These are phyloP conservation scores for Closterium sp. DNA, from an alignment of 139 green algal genomes.

Conservation along the genomic window DNA sequence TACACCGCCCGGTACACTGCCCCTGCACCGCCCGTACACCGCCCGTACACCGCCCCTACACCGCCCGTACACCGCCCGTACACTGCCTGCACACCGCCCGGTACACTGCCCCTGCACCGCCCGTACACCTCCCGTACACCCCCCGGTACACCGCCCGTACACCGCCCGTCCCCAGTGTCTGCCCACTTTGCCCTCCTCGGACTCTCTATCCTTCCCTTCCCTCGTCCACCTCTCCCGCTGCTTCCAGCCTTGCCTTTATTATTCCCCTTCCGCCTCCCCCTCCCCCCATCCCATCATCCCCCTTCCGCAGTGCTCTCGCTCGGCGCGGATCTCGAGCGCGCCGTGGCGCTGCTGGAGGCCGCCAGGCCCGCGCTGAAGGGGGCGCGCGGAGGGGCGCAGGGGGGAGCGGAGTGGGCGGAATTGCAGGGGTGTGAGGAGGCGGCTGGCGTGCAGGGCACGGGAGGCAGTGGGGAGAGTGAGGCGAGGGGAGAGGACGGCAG, in stretches of 20 bases:
- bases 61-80: too few relatives aligned
- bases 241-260: too few relatives aligned
- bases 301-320: not conserved
- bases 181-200: not conserved
- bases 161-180: too few relatives aligned
- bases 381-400: not conserved
- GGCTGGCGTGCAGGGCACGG: not conserved
- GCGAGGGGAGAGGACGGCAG: not conserved
- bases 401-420: not conserved
- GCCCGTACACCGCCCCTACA: too few relatives aligned
- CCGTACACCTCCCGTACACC: too few relatives aligned
- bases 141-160: too few relatives aligned
- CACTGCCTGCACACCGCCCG: too few relatives aligned
- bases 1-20: too few relatives aligned
- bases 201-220: not conserved
- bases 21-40: too few relatives aligned
- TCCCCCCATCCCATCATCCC: not conserved
- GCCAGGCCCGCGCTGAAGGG: not conserved
- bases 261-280: too few relatives aligned
- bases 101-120: too few relatives aligned
- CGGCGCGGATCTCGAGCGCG: not conserved
- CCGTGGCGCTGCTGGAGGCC: not conserved
- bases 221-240: not conserved
- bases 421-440: not conserved
- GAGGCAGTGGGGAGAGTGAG: not conserved